Base-by-base conservation (phyloP, 2,329 filamentous ascomycete genomes). In the Paecilomyces sp. region DNA sequence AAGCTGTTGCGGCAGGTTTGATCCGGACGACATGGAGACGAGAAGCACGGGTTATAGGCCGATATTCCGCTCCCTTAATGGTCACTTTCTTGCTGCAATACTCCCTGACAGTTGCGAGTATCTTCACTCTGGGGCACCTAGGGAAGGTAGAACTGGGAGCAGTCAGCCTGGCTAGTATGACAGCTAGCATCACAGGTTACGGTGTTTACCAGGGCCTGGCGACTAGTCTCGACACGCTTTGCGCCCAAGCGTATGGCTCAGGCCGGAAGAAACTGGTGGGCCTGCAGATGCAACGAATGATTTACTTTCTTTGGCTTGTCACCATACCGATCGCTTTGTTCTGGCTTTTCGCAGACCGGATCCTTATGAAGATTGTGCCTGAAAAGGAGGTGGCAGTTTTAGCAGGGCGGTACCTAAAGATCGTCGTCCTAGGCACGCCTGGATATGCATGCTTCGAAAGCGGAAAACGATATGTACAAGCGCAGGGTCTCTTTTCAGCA, bases 1-100 rank as follows among this genome's bases (percentile, higher is more conserved):
- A 92, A 62, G 93, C 92, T 0, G 89, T 97, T 11, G 83, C 85
- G 0, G 84, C 88, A 0, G 91, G 92, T 11, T 84, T 86, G 69
- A 92, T 97, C 64, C 87, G 88, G 57, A 97, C 92, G 3, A 95
- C 91, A 4, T 97, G 92, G 92, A 88, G 89, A 74, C 86, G 92
- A 63, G 93, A 97, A 79, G 82, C 89, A 51, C 92, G 92, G 77
- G 92, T 92, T 1, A 82, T 97, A 50, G 78, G 83, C 31, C 81
- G 83, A 63, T 92, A 92, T 71, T 88, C 89, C 2, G 79, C 81
- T 31, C 89, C 89, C 0, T 77, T 93, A 56, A 84, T 91, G 61
- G 69, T 88, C 28, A 92, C 90, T 0, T 93, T 92, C 68, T 64
- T 92, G 57, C 79, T 94, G 33, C 90, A 94, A 71, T 93, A 93